Base-by-base conservation (phyloP, 257 asterid species). In the Paulownia fortunei region DNA sequence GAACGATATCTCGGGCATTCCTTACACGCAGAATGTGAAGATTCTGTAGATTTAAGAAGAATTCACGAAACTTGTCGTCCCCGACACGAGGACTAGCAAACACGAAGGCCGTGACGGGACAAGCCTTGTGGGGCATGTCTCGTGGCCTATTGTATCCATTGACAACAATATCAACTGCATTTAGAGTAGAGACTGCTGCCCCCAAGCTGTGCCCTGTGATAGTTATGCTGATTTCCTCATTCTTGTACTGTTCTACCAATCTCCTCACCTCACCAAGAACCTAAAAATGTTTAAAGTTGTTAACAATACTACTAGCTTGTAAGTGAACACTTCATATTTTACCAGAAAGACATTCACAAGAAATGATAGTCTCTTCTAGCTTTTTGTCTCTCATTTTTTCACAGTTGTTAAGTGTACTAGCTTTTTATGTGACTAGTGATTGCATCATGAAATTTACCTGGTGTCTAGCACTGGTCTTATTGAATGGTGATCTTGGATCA, bases 21-120 rank as follows among this genome's bases (percentile, higher is more conserved):
- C 76, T 84, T 2, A 89, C 74, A 0, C 93, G 91, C 21, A 94
- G 70, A 23, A 90, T 18, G 12, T 59, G 87, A 55, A 94, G 89
- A 13, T 83, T 59, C 1, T 83, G 72, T 13, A 80, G 75, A 7
- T 64, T 58, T 1, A 82, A 10, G 55, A 66, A 24, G 1, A 76
- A 13, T 0, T 72, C 73, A 0, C 36, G 5, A 41, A 89, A 89
- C 42, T 26, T 78, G 23, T 41, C 42, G 67, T 84, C 89, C 8
- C 98, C 97, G 0, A 87, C 92, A 3, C 93, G 85, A 21, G 97
- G 97, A 72, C 91, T 64, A 24, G 92, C 98, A n/a, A 87, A 94
- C 0, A 71, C 73, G 0, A 94, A 78, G 72, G 89, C 97, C 0
- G 97, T 89, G 9, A 88, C 92, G 23, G 76, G 86, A 32, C 76